Base-by-base conservation (phyloP, 352 stramenopile genomes). In the Sclerospora graminicola region DNA sequence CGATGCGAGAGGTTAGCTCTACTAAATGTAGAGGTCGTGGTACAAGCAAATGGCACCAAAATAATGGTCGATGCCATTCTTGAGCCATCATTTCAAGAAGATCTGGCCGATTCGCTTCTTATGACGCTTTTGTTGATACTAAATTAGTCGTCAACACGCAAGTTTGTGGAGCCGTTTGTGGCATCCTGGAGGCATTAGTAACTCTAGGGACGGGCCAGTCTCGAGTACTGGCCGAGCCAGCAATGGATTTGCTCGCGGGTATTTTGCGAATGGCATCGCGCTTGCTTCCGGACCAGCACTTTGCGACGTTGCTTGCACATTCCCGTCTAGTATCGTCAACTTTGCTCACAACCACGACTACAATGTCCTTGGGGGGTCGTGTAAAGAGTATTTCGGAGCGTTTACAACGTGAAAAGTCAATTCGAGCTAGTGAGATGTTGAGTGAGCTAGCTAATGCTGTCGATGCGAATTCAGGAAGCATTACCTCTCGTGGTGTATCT, bases 81-180 rank as follows among this genome's bases (percentile, higher is more conserved):
- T n/a, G n/a, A n/a, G n/a, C n/a, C n/a, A n/a, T n/a, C n/a, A n/a
- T n/a, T n/a, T n/a, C n/a, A n/a, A n/a, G n/a, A n/a, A n/a, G n/a
- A n/a, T n/a, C n/a, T n/a, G n/a, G n/a, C n/a, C n/a, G n/a, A n/a
- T n/a, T n/a, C n/a, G n/a, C n/a, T n/a, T n/a, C n/a, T n/a, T n/a
- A n/a, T n/a, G n/a, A n/a, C n/a, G n/a, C n/a, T n/a, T n/a, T n/a
- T n/a, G n/a, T n/a, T n/a, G n/a, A n/a, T n/a, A 23, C 45, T 95
- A 6, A 90, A 90, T 23, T 79, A 94, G 39, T 72, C 78, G 1
- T 65, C 80, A 5, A 94, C 82, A n/a, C 70, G 83, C 15, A 66
- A 82, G 41, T 94, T 80, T 46, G 83, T 95, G 18, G 66, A 91
- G 20, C 81, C 82, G n/a, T 91, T 90, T 45, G 70, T 94, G 82